Conservation (phyloP, 2,329 filamentous ascomycete species). For the Diatrype stigma region DNA sequence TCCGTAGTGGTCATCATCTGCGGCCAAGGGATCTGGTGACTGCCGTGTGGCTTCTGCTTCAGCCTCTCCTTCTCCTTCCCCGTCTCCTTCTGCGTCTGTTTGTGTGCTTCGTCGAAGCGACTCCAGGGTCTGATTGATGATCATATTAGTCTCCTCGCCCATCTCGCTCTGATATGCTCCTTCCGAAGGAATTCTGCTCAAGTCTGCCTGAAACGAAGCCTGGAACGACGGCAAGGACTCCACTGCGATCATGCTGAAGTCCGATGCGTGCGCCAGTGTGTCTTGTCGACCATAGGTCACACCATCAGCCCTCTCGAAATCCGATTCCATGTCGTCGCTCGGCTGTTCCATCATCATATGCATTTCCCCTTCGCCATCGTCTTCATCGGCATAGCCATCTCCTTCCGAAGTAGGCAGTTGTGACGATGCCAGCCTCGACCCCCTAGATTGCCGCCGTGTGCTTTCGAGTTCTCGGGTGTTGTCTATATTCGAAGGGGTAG, state of each 20-base stretch:
- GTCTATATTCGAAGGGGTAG: not conserved
- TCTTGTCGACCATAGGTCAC: conserved; percentile 25
- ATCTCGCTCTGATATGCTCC: conserved; percentile 23
- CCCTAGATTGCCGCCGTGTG: not conserved
- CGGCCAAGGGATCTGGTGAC: conserved; percentile 9
- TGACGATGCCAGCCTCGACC: not conserved
- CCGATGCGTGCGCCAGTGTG: conserved; percentile 41
- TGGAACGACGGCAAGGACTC: conserved; percentile 46
- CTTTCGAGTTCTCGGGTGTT: not conserved
- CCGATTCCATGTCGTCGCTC: conserved; percentile 26
- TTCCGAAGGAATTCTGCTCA: conserved; percentile 30
- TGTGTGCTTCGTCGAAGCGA: conserved; percentile 38
- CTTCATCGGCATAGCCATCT: conserved; percentile 10
- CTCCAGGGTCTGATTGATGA: conserved; percentile 53
- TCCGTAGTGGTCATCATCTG: conserved; percentile 6
- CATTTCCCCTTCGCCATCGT: conserved; percentile 17
- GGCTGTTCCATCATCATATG: conserved; percentile 19
- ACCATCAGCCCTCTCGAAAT: conserved; percentile 12
- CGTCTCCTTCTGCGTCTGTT: conserved; percentile 16
- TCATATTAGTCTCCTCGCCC: conserved; percentile 53
- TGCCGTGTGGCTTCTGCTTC: conserved; percentile 3
- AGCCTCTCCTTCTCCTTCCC: conserved; percentile 3
- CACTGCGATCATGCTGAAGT: conserved; percentile 58
- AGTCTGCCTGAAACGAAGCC: conserved; percentile 37
- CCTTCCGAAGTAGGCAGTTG: conserved; percentile 5